phyloP scores from a whole-genome alignment of 129 eudicot genomes.

The carrot (Daucus carota) region DNA sequence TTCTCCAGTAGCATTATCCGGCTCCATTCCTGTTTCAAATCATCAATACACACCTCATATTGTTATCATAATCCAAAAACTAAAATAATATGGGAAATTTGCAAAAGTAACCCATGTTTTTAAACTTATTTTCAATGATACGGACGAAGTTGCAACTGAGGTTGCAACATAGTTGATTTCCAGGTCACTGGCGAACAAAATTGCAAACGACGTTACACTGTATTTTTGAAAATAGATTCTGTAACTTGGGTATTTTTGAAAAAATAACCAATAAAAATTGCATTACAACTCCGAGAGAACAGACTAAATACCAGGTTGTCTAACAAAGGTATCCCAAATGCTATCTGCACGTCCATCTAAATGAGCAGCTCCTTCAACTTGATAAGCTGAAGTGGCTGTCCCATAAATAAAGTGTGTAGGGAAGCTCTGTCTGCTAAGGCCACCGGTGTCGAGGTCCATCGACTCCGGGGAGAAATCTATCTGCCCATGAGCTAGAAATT shows the following conservation, averaged over 20 bases:
- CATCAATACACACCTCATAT: background rate
- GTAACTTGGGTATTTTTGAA: too few relatives aligned
- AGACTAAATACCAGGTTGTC: constrained; percentile 39
- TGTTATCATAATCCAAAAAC: background rate
- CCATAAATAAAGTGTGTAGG: constrained; percentile 69
- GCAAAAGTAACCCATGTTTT: too few relatives aligned
- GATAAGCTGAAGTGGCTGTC: constrained; percentile 88
- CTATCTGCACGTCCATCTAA: constrained; percentile 85
- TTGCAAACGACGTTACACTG: too few relatives aligned
- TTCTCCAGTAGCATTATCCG: constrained; percentile 66
- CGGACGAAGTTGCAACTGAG: too few relatives aligned
- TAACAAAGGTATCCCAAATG: constrained; percentile 79
- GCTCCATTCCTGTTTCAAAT: constrained; percentile 44
- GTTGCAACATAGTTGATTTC: too few relatives aligned
- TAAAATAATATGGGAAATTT: too few relatives aligned
- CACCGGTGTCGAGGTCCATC: constrained; percentile 6
- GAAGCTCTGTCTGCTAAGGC: constrained; percentile 41
- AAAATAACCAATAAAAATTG: too few relatives aligned
- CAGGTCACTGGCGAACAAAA: too few relatives aligned
- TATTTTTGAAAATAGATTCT: too few relatives aligned
- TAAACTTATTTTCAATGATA: too few relatives aligned
- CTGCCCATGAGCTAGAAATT: background rate
- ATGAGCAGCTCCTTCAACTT: constrained; percentile 74
- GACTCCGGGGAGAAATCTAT: background rate
- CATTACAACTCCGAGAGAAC: background rate